phyloP scores from a whole-genome alignment of 2,329 filamentous ascomycete species.

The Aspergillus terreus region DNA sequence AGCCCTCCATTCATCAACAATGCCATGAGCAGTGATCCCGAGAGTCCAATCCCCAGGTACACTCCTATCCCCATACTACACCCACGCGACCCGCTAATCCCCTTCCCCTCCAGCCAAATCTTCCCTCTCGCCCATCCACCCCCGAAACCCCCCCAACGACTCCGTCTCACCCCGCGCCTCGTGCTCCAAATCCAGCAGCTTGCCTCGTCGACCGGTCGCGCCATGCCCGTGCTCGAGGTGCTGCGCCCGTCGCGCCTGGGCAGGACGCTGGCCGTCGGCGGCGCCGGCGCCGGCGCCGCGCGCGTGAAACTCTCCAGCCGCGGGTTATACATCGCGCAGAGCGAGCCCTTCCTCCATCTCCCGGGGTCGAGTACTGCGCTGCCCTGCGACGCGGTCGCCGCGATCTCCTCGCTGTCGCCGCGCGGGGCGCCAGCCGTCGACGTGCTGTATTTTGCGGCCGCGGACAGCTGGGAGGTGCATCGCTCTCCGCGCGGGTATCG shows the following conservation, averaged over 20 bases:
- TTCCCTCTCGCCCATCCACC: conserved; percentile 30
- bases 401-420: not conserved
- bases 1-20: not conserved
- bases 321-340: conserved; percentile 28
- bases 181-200: conserved; percentile 34
- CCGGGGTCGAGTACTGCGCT: not conserved
- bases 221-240: conserved; percentile 28
- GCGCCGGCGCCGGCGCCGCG: not conserved
- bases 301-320: conserved; percentile 20
- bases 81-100: conserved; percentile 3
- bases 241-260: conserved; percentile 26
- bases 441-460: not conserved
- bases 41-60: not conserved
- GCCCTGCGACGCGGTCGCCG: not conserved
- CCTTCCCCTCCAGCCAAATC: conserved; percentile 13
- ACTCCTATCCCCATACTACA: not conserved
- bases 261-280: conserved; percentile 15
- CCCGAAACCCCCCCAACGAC: conserved; percentile 22
- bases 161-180: conserved; percentile 26
- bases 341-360: conserved; percentile 20
- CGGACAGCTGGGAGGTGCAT: not conserved
- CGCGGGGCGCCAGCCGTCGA: no score
- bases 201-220: conserved; percentile 14
- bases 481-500: not conserved
- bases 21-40: not conserved